phyloP scores from a whole-genome alignment of 2,329 filamentous ascomycete species.

The Aureobasidium sp. region DNA sequence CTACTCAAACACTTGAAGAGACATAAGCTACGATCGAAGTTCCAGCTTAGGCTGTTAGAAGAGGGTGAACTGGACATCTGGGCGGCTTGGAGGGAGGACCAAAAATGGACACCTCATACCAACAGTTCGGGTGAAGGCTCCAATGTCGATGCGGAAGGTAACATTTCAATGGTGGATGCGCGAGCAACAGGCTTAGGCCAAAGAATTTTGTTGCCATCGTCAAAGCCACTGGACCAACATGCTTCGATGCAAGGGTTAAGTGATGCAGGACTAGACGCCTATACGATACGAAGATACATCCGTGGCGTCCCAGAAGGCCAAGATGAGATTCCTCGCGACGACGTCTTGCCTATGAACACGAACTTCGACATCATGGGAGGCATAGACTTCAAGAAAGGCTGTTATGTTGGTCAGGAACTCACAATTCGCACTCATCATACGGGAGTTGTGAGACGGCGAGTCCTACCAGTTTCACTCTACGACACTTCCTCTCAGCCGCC shows the following conservation, averaged over 20 bases:
- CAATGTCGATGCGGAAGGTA: slow-evolving; percentile 18
- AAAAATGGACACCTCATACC: slow-evolving; percentile 29
- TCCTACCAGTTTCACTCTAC: slow-evolving; percentile 75
- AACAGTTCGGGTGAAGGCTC: background rate
- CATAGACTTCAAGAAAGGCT: slow-evolving; percentile 92
- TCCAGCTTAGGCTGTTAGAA: slow-evolving; percentile 60
- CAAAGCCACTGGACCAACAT: slow-evolving; percentile 28
- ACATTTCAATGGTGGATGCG: slow-evolving; percentile 35
- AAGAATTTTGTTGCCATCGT: slow-evolving; percentile 25
- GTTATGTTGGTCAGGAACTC: slow-evolving; percentile 93
- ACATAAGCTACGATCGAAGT: slow-evolving; percentile 78
- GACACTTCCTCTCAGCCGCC: slow-evolving; percentile 36
- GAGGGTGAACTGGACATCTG: slow-evolving; percentile 61
- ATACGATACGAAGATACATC: slow-evolving; percentile 70
- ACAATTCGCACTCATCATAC: slow-evolving; percentile 94
- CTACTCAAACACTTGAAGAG: slow-evolving; percentile 69
- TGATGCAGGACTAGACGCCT: slow-evolving; percentile 42
- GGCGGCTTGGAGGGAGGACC: slow-evolving; percentile 62
- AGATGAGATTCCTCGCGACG: slow-evolving; percentile 63
- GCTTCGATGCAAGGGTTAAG: slow-evolving; percentile 32
- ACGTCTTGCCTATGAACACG: slow-evolving; percentile 75
- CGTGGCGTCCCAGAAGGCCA: slow-evolving; percentile 81
- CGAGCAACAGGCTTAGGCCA: slow-evolving; percentile 32
- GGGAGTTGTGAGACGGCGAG: slow-evolving; percentile 84
- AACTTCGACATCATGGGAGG: slow-evolving; percentile 82